These are phyloP conservation scores for Didymella exigua DNA, from an alignment of 2,329 filamentous ascomycete species.

Conservation along the genomic window DNA sequence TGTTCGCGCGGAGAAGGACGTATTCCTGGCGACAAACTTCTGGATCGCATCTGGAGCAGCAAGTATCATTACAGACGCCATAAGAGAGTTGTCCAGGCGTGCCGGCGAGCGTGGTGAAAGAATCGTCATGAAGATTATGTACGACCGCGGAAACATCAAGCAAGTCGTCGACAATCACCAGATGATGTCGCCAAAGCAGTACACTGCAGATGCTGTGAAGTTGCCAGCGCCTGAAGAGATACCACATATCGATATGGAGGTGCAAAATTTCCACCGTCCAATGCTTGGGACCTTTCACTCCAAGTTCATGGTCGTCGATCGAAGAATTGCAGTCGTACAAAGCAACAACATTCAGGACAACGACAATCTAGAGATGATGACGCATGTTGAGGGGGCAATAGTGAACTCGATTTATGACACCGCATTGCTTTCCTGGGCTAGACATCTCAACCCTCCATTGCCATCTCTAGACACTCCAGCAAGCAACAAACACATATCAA, in stretches of 20 bases:
- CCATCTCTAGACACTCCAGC: constrained; percentile 62
- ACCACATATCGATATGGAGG: constrained; percentile 72
- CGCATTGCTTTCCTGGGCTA: constrained; percentile 74
- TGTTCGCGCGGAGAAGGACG: constrained; percentile 71
- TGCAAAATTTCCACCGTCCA: constrained; percentile 73
- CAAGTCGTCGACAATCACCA: constrained; percentile 71
- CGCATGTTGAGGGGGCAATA: constrained; percentile 75
- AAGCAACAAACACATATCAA: constrained; percentile 15
- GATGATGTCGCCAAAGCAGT: constrained; percentile 62
- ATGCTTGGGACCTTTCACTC: constrained; percentile 76
- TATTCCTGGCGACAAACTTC: constrained; percentile 76
- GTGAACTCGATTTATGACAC: constrained; percentile 78
- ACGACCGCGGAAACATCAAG: constrained; percentile 70
- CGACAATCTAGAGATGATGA: constrained; percentile 82
- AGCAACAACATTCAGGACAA: constrained; percentile 82
- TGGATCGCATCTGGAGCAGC: constrained; percentile 75
- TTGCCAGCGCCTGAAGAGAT: constrained; percentile 69
- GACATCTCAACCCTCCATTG: constrained; percentile 63
- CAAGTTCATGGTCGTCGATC: constrained; percentile 79
- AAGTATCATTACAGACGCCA: constrained; percentile 68
- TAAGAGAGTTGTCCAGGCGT: constrained; percentile 71
- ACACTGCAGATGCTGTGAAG: constrained; percentile 59
- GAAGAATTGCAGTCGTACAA: constrained; percentile 71
- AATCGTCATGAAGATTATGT: constrained; percentile 74
- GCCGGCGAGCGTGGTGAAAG: constrained; percentile 63